Base-by-base conservation (phyloP, 495 filamentous ascomycete genomes). In the Mytilinidion resinicola region DNA sequence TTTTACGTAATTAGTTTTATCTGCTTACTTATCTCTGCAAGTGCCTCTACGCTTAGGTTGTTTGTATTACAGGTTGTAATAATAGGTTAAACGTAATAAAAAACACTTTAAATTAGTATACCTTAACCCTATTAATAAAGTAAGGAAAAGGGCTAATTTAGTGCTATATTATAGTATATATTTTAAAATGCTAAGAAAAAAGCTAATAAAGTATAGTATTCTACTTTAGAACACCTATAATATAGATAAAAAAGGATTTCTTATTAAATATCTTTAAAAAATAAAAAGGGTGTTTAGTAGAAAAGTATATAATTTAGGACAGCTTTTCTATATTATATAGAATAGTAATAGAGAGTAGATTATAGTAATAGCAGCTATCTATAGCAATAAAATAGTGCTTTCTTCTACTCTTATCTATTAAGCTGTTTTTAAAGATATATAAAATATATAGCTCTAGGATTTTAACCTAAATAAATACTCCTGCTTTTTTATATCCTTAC, bases 211-310 rank as follows among this genome's bases (percentile, higher is more conserved):
- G 39, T 55, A 55, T 34, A 46, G 46, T 25, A n/a, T 55, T 12
- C 7, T 42, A 20, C 39, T n/a, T 6, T 25, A 55, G 11, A 9
- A 55, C 46, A 55, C 20, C 8, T 55, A 55, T 46, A 55, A 55
- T 46, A 55, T 55, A 46, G 39, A 55, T 55, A 46, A 44, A 21
- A 44, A 55, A 21, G 39, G 37, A 6, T 46, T 55, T 46, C 39
- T 55, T 9, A 38, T 55, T 55, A 46, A 21, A 17, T 12, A 44
- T 5, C 17, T 55, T 8, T 20, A 7, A 20, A 55, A 46, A 33
- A 55, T 55, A 46, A 54, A 54, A 20, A 8, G 20, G 19, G 12
- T 54, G 10, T 54, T 7, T 19, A 25, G n/a, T n/a, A n/a, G n/a
- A n/a, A n/a, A n/a, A n/a, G n/a, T 38, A 39, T 54, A 11, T 41